phyloP scores from a whole-genome alignment of 1,139 yeast genomes.

The Candida sanyaensis region DNA sequence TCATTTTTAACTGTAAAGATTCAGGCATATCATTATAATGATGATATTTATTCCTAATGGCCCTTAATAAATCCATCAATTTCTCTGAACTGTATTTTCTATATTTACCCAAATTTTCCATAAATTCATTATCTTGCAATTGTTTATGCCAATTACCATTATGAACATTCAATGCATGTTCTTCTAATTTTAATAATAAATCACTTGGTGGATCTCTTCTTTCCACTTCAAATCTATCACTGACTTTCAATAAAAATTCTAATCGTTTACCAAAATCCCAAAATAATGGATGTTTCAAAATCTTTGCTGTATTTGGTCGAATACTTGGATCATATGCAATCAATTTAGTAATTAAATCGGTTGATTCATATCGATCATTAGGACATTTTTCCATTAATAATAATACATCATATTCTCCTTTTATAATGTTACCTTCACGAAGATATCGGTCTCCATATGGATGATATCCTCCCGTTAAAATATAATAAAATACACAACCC shows the following conservation, averaged over 20 bases:
- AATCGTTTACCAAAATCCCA: conserved; percentile 79
- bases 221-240: conserved; percentile 90
- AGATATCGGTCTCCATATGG: conserved; percentile 91
- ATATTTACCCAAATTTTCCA: conserved; percentile 85
- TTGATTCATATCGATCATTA: conserved; percentile 61
- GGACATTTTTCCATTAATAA: conserved; percentile 40
- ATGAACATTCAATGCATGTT: conserved; percentile 51
- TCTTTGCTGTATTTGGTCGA: conserved; percentile 73
- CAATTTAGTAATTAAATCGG: conserved; percentile 73
- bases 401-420: conserved; percentile 62
- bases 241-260: conserved; percentile 80
- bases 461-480: conserved; percentile 82
- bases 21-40: conserved; percentile 89
- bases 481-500: conserved; percentile 92
- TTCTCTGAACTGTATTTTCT: conserved; percentile 81
- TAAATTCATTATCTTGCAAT: conserved; percentile 62
- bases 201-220: conserved; percentile 84
- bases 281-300: conserved; percentile 83
- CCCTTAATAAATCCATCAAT: conserved; percentile 82
- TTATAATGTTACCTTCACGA: conserved; percentile 87
- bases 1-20: conserved; percentile 59
- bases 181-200: conserved; percentile 61
- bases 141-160: conserved; percentile 76
- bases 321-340: conserved; percentile 61
- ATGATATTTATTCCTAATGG: conserved; percentile 87